Evolutionary conservation across 306 rosid genomes (phyloP).

Genomic region (Phaseolus lunatus): DNA sequence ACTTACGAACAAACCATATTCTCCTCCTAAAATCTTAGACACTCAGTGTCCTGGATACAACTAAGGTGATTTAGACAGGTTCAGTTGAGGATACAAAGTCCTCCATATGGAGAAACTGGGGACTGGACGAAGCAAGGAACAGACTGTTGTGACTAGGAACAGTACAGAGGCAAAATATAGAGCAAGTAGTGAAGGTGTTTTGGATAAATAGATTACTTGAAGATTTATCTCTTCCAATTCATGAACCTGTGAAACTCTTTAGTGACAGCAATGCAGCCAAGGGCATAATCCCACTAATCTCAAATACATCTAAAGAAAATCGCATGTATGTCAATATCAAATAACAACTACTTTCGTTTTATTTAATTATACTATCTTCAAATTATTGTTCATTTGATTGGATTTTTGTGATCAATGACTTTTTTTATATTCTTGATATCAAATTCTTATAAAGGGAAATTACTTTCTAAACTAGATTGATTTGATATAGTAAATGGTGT

Average conservation of each 20-base stretch:
- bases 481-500: too few relatives aligned
- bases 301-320: too few relatives aligned
- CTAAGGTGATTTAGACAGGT: not conserved
- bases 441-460: too few relatives aligned
- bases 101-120: not conserved
- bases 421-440: not conserved
- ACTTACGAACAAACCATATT: constrained; percentile 12
- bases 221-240: not conserved
- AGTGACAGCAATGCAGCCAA: not conserved
- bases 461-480: not conserved
- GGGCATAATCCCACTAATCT: not conserved
- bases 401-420: not conserved
- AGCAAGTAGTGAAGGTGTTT: not conserved
- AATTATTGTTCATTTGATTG: too few relatives aligned
- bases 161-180: not conserved
- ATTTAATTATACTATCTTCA: not conserved
- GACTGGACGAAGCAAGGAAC: not conserved
- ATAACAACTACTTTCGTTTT: not conserved
- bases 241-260: constrained; percentile 17
- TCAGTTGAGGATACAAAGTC: not conserved
- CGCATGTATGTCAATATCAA: not conserved
- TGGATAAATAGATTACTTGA: not conserved
- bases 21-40: constrained; percentile 2
- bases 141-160: not conserved
- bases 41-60: constrained; percentile 3